Base-by-base conservation (phyloP, 306 rosid genomes). In the Cucurbita pepo region DNA sequence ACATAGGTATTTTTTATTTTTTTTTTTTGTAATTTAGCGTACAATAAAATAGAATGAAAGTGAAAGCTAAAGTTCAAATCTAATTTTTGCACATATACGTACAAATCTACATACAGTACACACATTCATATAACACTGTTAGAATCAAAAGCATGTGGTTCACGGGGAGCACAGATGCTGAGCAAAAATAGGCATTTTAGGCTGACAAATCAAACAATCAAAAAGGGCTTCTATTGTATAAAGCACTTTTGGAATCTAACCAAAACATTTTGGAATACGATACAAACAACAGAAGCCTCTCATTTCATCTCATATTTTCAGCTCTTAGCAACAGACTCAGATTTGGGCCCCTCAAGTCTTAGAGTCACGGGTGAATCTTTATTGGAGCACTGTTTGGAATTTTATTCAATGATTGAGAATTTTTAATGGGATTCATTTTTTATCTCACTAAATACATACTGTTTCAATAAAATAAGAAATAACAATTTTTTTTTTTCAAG, bases 121-220 rank as follows among this genome's bases (percentile, higher is more conserved):
- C 34, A 3, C 3, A 30, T 30, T 30, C 34, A 30, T 30, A 30
- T 30, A 30, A 30, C 34, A 30, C 34, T 30, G 34, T 30, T 30
- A 30, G 34, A 30, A 30, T 2, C 52, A 41, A 69, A 69, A 14
- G 59, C 45, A 69, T 22, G 15, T 14, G 45, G 74, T 69, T 69
- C 74, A 69, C 74, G 74, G 59, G 74, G 45, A 25, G 59, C 56
- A 69, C 74, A 69, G 59, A 69, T 16, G 25, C 47, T 3, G 73
- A 30, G 25, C 73, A 69, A 69, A 48, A 69, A 30, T 69, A 30
- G 13, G 7, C 73, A 30, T 14, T 50, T 69, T 69, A 69, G 58
- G 12, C 41, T 69, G 74, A 69, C 16, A 69, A 50, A 16, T 25
- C 43, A 50, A 50, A 44, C 56, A 4, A 21, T 67, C 8, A 47